Base-by-base conservation (phyloP, 176 grass and related monocot genomes). In the Phoenix roebelenii region DNA sequence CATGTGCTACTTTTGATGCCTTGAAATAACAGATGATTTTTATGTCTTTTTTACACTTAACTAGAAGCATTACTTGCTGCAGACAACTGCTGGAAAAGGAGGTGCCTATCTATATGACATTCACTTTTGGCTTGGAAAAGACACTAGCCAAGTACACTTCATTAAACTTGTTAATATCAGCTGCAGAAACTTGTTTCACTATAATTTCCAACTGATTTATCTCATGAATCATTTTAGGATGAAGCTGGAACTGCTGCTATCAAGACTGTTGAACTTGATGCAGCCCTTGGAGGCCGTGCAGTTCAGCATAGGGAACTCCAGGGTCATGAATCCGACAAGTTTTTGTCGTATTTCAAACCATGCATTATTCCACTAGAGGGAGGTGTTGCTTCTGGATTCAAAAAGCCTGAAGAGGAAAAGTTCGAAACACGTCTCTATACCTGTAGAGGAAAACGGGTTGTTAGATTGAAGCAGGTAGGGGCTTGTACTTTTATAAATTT, bases 91-190 rank as follows among this genome's bases (percentile, higher is more conserved):
- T 63, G 71, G 64, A 57, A 95, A 80, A 65, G 70, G 85, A 20
- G 85, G 85, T 35, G 78, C 89, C 50, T 85, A 83, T 61, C 62
- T 58, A 49, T 69, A 82, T 75, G 85, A 95, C 66, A 78, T 89
- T 75, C 89, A 95, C 57, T 95, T 85, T 54, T 95, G 89, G 89
- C 82, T 95, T 22, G 89, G 89, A 18, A 95, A 89, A 77, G 89
- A 95, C 66, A 85, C 89, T 32, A 95, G 85, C 60, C 89, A 95
- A 72, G 89, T 88, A 72, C 0, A 15, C 49, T 54, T 63, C 78
- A 12, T 44, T 44, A 44, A 44, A 14, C 35, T 44, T 44, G 35
- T 44, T 44, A 14, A 44, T 44, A 44, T 44, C 35, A 14, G 2
- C 9, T 44, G 35, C 35, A 44, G 9, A 44, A 44, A 44, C 35